phyloP scores from a whole-genome alignment of 2,329 filamentous ascomycete species.

The Erysiphe pulchra region DNA sequence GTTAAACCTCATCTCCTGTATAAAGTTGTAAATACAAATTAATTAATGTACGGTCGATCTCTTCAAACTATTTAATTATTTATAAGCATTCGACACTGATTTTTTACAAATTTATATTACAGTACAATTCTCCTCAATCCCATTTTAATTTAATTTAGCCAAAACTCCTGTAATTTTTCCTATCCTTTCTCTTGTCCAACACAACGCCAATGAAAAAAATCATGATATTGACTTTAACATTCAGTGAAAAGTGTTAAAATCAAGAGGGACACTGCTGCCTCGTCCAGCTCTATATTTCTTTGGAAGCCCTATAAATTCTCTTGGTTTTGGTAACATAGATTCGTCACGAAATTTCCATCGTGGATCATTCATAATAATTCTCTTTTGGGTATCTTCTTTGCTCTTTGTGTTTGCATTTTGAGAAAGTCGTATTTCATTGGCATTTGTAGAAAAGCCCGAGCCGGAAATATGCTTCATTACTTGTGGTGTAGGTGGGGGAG shows the following conservation, averaged over 20 bases:
- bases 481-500: conserved; percentile 17
- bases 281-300: conserved; percentile 74
- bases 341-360: conserved; percentile 79
- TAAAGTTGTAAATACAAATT: too few relatives aligned
- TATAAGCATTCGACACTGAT: too few relatives aligned
- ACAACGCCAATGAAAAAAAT: not conserved
- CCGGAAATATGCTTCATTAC: conserved; percentile 39
- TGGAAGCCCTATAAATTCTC: conserved; percentile 47
- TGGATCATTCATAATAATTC: conserved; percentile 42
- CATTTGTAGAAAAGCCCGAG: conserved; percentile 50
- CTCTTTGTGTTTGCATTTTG: conserved; percentile 18
- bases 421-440: conserved; percentile 26
- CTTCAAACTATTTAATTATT: too few relatives aligned
- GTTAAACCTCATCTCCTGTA: too few relatives aligned
- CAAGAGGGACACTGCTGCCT: conserved; percentile 79
- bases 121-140: too few relatives aligned
- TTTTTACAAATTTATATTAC: too few relatives aligned
- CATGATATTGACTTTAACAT: not conserved
- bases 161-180: not conserved
- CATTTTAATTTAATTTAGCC: not conserved
- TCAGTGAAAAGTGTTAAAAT: conserved; percentile 29
- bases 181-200: not conserved
- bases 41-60: too few relatives aligned
- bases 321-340: conserved; percentile 55
- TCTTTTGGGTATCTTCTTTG: conserved; percentile 14